These are phyloP conservation scores for Leishmania lainsoni DNA, from an alignment of 208 protist genomes.

Conservation along the genomic window DNA sequence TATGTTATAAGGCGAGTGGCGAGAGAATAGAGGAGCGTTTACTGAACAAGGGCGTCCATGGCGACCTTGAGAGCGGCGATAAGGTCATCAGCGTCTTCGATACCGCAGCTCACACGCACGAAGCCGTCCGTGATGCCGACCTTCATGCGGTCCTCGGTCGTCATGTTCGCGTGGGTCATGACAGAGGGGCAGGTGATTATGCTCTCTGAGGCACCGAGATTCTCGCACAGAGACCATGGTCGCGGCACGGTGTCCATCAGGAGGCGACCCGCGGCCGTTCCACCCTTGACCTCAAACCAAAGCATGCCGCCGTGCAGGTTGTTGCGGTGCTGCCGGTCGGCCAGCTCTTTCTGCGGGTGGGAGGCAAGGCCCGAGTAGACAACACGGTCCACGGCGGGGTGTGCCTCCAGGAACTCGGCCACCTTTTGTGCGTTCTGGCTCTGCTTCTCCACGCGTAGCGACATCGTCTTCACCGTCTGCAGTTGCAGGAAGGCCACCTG, in stretches of 20 bases:
- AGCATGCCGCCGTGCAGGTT: slow-evolving; percentile 87
- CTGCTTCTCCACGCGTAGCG: slow-evolving; percentile 93
- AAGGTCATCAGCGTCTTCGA: slow-evolving; percentile 95
- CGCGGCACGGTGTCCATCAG: slow-evolving; percentile 86
- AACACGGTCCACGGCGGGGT: slow-evolving; percentile 87
- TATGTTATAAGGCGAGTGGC: background rate
- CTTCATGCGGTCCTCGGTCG: slow-evolving; percentile 89
- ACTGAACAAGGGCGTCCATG: slow-evolving; percentile 69
- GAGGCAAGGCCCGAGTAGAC: slow-evolving; percentile 92
- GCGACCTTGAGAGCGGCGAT: slow-evolving; percentile 89
- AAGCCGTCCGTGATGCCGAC: slow-evolving; percentile 95
- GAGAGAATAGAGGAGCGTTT: background rate
- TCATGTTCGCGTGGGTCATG: slow-evolving; percentile 97
- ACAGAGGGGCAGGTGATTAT: slow-evolving; percentile 95
- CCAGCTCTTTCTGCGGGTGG: slow-evolving; percentile 95
- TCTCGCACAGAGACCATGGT: slow-evolving; percentile 92
- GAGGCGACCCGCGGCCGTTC: slow-evolving; percentile 61
- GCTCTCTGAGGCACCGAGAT: slow-evolving; percentile 94
- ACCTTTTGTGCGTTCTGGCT: slow-evolving; percentile 91
- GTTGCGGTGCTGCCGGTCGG: slow-evolving; percentile 91
- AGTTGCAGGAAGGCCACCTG: slow-evolving; percentile 95
- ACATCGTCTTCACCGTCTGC: slow-evolving; percentile 96
- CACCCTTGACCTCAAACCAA: slow-evolving; percentile 93
- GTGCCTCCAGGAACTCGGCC: slow-evolving; percentile 83
- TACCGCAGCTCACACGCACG: slow-evolving; percentile 93